These are phyloP conservation scores for Aspergillus nidulans DNA, from an alignment of 495 filamentous ascomycete species.

Conservation along the genomic window DNA sequence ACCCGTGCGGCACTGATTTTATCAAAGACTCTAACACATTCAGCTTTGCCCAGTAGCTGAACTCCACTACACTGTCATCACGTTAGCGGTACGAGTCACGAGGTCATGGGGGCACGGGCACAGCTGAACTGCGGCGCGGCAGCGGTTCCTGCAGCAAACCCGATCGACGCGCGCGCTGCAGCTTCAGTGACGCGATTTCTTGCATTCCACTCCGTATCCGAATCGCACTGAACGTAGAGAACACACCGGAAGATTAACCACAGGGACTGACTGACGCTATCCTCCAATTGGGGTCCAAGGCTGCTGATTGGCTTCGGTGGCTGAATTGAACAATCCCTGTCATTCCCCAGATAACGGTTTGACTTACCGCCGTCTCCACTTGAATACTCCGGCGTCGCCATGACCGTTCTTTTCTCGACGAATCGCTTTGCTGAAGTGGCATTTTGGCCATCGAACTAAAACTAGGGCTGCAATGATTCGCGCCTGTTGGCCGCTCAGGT, in stretches of 20 bases:
- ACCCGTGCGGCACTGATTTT: slow-evolving; percentile 87
- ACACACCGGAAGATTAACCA: not conserved
- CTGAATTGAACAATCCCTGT: not conserved
- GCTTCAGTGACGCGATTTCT: not conserved
- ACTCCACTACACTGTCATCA: not conserved
- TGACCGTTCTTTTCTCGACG: slow-evolving; percentile 10
- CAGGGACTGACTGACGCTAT: not conserved
- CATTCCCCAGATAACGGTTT: slow-evolving; percentile 6
- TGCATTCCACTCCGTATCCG: not conserved
- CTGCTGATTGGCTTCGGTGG: slow-evolving; percentile 7
- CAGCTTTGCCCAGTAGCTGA: not conserved
- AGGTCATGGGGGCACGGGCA: not conserved
- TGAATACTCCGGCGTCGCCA: slow-evolving; percentile 8
- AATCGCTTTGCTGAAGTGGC: slow-evolving; percentile 8
- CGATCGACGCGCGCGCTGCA: slow-evolving; percentile 12
- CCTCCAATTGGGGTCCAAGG: slow-evolving; percentile 5
- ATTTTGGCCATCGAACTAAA: slow-evolving; percentile 10
- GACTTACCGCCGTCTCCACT: slow-evolving; percentile 18
- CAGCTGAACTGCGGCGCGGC: slow-evolving; percentile 12
- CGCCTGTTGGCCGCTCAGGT: slow-evolving; percentile 11
- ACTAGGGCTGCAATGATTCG: slow-evolving; percentile 14
- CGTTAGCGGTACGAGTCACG: slow-evolving; percentile 9
- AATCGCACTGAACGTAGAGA: not conserved
- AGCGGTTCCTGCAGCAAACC: slow-evolving; percentile 17
- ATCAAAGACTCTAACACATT: slow-evolving; percentile 40